Evolutionary conservation across 352 stramenopile species (phyloP).

Genomic region (Phytopythium oedochilum): DNA sequence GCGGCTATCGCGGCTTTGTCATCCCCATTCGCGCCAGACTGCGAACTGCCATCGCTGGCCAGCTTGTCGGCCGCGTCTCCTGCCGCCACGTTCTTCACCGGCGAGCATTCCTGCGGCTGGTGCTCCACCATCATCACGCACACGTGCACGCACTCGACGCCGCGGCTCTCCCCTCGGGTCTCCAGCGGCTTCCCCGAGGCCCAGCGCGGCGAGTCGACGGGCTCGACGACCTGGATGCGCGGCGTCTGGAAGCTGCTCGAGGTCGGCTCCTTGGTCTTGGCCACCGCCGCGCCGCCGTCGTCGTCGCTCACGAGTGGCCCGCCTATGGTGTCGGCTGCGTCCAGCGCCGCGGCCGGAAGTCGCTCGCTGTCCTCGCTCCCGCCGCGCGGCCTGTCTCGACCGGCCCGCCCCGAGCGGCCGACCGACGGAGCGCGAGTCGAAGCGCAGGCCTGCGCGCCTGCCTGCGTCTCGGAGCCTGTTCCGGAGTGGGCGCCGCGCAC

Average conservation of each 20-base stretch:
- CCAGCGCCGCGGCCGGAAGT: constrained; percentile 10
- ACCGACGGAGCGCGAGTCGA: neutral
- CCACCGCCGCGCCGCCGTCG: constrained; percentile 25
- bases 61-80: constrained; percentile 13
- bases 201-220: constrained; percentile 40
- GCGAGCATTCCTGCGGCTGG: constrained; percentile 24
- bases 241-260: constrained; percentile 31
- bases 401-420: neutral
- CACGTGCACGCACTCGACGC: constrained; percentile 36
- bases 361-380: neutral
- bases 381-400: neutral
- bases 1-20: neutral
- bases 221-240: constrained; percentile 50
- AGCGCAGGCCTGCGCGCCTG: too few relatives aligned
- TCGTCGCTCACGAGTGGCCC: constrained; percentile 30
- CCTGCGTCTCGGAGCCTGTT: too few relatives aligned
- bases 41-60: constrained; percentile 4
- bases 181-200: constrained; percentile 25
- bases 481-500: constrained; percentile 1
- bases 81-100: constrained; percentile 6
- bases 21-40: constrained; percentile 1
- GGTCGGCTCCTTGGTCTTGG: constrained; percentile 15
- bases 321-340: constrained; percentile 34
- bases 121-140: constrained; percentile 71
- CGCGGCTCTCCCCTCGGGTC: constrained; percentile 19